Conservation (phyloP, 148 eudicot species). For the Camellia granthamiana region DNA sequence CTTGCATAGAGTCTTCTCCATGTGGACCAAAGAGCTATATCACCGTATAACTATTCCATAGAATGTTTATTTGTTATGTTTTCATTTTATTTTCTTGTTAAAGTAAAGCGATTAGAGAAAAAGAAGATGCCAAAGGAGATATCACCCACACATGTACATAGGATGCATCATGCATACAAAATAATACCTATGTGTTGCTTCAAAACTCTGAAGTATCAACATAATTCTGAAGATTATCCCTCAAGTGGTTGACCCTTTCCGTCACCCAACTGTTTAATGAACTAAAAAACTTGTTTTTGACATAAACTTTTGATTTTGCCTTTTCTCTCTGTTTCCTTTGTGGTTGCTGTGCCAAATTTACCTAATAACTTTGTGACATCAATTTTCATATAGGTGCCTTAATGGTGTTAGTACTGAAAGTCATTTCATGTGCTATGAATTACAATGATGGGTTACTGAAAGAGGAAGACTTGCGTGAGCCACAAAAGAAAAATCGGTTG, state of each 20-base stretch:
- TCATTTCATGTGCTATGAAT: slow-evolving; percentile 88
- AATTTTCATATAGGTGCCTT: slow-evolving; percentile 59
- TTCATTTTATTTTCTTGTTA: neutral
- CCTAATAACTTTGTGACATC: neutral
- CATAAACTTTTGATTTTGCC: neutral
- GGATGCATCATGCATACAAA: neutral
- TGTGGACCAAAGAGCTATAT: neutral
- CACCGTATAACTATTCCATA: too few species aligned
- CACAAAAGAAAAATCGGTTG: slow-evolving; percentile 86
- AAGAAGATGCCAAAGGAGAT: neutral
- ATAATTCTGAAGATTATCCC: neutral
- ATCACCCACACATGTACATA: neutral
- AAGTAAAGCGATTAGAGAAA: neutral
- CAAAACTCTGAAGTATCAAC: neutral
- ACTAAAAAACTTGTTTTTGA: neutral
- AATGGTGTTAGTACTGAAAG: slow-evolving; percentile 96
- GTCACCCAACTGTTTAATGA: neutral
- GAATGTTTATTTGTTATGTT: too few species aligned
- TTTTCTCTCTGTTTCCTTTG: neutral
- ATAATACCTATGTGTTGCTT: neutral
- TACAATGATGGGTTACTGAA: slow-evolving; percentile 88
- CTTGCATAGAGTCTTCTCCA: neutral
- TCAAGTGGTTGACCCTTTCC: neutral
- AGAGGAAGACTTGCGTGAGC: slow-evolving; percentile 74
- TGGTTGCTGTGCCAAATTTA: neutral